Conservation (phyloP, 2,329 filamentous ascomycete species). For the Dissoconium aciculare region DNA sequence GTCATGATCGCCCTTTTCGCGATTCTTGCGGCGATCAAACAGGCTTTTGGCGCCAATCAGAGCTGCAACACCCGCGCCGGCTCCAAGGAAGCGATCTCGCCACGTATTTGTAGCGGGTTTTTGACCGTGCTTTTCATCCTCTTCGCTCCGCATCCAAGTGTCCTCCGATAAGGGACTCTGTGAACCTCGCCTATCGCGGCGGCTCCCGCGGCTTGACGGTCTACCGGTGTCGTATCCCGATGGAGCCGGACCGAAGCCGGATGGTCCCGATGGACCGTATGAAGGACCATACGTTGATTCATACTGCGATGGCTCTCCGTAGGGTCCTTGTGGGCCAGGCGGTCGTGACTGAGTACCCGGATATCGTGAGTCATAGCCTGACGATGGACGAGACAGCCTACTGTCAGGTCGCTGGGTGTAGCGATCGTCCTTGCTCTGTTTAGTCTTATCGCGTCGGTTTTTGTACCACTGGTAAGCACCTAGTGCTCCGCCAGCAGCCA, state of each 20-base stretch:
- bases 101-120: constrained; percentile 23
- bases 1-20: constrained; percentile 38
- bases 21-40: constrained; percentile 40
- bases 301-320: neutral
- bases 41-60: constrained; percentile 33
- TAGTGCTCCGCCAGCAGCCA: constrained; percentile 41
- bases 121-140: constrained; percentile 28
- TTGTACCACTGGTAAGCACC: constrained; percentile 41
- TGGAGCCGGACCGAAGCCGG: constrained; percentile 1
- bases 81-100: constrained; percentile 32
- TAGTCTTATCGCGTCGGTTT: neutral
- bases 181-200: constrained; percentile 7
- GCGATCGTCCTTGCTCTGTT: neutral
- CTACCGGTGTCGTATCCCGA: constrained; percentile 5
- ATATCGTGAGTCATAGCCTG: neutral
- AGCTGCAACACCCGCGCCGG: constrained; percentile 31
- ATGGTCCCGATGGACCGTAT: no score
- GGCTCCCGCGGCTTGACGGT: constrained; percentile 6
- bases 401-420: neutral
- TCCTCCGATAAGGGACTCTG: constrained; percentile 15
- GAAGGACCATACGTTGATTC: neutral
- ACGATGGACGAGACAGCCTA: neutral
- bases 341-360: neutral
- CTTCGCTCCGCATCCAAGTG: constrained; percentile 17
- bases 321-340: neutral